phyloP scores from a whole-genome alignment of 192 early-diverging fungal species.

The Coemansia sp. region DNA sequence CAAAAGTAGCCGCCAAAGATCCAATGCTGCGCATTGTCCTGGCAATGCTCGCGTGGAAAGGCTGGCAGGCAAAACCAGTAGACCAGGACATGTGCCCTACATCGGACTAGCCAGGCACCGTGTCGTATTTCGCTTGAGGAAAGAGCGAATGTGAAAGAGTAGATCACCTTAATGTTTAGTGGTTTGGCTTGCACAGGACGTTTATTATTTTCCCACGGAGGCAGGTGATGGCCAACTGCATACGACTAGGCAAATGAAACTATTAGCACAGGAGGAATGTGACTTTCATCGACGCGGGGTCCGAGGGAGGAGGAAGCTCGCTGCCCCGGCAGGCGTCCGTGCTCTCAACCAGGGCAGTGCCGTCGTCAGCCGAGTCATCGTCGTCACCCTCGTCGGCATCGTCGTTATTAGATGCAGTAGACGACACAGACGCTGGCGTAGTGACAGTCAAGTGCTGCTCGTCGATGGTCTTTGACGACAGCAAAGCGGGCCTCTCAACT shows the following conservation, averaged over 20 bases:
- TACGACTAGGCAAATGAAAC: neutral
- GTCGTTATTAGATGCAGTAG: conserved; percentile 20
- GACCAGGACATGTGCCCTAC: neutral
- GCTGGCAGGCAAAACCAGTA: too few species aligned
- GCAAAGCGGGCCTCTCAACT: neutral
- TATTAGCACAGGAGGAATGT: conserved; percentile 36
- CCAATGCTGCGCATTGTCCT: too few species aligned
- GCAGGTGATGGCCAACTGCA: neutral
- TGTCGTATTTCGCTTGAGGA: neutral
- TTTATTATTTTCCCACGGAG: conserved; percentile 4
- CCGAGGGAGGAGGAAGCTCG: conserved; percentile 6
- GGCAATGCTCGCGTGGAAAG: too few species aligned
- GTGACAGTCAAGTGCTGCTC: conserved; percentile 8
- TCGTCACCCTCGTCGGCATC: conserved; percentile 15
- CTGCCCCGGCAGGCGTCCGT: neutral
- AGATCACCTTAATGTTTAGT: neutral
- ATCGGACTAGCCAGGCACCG: neutral
- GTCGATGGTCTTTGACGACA: neutral
- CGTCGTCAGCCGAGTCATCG: conserved; percentile 28
- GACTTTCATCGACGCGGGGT: conserved; percentile 47
- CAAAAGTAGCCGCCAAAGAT: too few species aligned
- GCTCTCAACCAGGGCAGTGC: conserved; percentile 6
- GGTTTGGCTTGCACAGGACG: neutral
- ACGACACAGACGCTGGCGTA: conserved; percentile 25
- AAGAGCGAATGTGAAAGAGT: neutral